These are phyloP conservation scores for Musa troglodytarum DNA, from an alignment of 176 grass and related monocot species.

Conservation along the genomic window DNA sequence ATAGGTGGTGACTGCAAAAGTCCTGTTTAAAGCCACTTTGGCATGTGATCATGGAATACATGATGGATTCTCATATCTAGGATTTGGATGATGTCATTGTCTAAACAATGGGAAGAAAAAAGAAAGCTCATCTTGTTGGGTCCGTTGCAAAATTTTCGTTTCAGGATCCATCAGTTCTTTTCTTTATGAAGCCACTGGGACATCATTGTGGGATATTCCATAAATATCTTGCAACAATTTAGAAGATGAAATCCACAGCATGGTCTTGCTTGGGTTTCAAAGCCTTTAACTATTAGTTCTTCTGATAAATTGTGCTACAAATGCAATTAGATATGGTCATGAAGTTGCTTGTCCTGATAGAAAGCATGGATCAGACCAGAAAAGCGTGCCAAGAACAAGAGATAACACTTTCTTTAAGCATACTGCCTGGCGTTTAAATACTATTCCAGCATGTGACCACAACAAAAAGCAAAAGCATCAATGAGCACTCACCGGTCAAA, in stretches of 20 bases:
- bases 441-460: neutral
- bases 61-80: neutral
- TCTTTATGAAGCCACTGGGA: no score
- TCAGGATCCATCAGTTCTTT: no score
- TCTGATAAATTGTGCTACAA: neutral
- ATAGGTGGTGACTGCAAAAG: neutral
- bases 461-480: constrained; percentile 1
- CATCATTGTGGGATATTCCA: no score
- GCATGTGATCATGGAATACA: neutral
- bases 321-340: neutral
- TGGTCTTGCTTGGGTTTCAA: no score
- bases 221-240: no score
- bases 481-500: neutral
- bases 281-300: no score
- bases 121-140: neutral
- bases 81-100: neutral
- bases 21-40: constrained; percentile 1
- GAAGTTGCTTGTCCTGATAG: neutral
- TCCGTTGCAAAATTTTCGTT: no score
- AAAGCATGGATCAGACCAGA: neutral
- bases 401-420: neutral
- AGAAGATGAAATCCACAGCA: no score
- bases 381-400: neutral
- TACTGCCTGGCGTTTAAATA: no score
- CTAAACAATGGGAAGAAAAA: neutral